A percentile compares a stretch with the other conserved stretches of the same genome.
phyloP scores from a whole-genome alignment of 306 rosid species.

The Delonix regia region DNA sequence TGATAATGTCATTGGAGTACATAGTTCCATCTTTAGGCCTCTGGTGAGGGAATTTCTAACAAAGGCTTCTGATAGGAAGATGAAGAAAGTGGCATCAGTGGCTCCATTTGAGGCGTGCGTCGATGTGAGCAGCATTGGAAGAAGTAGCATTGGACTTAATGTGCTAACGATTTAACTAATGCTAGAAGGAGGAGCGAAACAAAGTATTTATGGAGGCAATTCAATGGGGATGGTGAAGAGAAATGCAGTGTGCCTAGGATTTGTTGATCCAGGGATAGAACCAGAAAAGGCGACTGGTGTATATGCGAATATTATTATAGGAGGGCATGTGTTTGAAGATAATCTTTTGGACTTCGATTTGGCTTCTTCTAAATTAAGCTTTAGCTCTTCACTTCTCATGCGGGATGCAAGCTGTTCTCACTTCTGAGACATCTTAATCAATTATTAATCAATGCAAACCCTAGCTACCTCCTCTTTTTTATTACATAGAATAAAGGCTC shows the following conservation, averaged over 20 bases:
- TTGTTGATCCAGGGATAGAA: conserved; percentile 39
- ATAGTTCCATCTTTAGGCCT: conserved; percentile 31
- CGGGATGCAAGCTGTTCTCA: conserved; percentile 36
- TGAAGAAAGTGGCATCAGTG: conserved; percentile 28
- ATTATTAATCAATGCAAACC: too few relatives aligned
- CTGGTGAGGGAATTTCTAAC: conserved; percentile 39
- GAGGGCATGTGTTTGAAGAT: conserved; percentile 35
- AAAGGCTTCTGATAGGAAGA: conserved; percentile 36
- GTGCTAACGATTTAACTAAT: conserved; percentile 29
- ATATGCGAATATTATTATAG: conserved; percentile 26
- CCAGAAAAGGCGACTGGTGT: neutral
- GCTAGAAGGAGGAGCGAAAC: conserved; percentile 7
- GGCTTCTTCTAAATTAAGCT: conserved; percentile 35
- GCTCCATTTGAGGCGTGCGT: conserved; percentile 43
- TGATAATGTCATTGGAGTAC: conserved; percentile 20
- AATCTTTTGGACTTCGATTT: conserved; percentile 42
- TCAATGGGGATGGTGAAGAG: conserved; percentile 39
- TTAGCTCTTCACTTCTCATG: conserved; percentile 26
- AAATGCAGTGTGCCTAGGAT: conserved; percentile 36
- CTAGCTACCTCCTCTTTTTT: too few relatives aligned
- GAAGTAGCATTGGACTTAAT: conserved; percentile 15
- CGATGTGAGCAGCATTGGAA: conserved; percentile 23
- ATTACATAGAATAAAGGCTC: too few relatives aligned
- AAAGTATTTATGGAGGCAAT: conserved; percentile 40
- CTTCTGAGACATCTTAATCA: too few relatives aligned